Conservation (phyloP, 164 flowering plant species). For the Umbilicus rupestris region DNA sequence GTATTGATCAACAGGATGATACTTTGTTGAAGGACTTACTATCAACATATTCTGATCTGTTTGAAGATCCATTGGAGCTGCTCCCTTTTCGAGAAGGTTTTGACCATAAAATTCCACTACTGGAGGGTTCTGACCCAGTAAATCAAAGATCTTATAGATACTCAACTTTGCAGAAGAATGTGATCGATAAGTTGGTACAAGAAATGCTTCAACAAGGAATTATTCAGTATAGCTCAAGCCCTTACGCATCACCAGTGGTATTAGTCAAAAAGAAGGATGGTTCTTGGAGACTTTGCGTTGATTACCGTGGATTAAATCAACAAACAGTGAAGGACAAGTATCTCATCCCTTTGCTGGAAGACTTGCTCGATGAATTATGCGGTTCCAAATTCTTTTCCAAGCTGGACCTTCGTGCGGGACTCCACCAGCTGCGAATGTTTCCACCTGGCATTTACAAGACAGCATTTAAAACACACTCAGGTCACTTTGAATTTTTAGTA, state of each 20-base stretch:
- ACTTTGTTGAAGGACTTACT: too few relatives aligned
- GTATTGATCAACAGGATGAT: too few relatives aligned
- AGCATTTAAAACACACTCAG: not conserved
- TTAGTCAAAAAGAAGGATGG: slow-evolving; percentile 7
- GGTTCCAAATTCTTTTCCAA: not conserved
- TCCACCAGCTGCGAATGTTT: slow-evolving; percentile 1
- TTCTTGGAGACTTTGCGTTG: not conserved
- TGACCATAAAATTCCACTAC: not conserved
- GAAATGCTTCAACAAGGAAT: not conserved
- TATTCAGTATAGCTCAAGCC: not conserved
- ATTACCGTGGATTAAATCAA: not conserved
- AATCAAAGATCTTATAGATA: not conserved
- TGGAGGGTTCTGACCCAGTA: not conserved
- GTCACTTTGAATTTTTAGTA: too few relatives aligned
- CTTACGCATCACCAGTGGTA: not conserved
- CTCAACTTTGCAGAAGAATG: not conserved
- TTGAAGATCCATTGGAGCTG: not conserved
- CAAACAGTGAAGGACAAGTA: not conserved
- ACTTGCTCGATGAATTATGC: not conserved
- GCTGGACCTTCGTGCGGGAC: slow-evolving; percentile 1
- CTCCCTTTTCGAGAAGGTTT: too few relatives aligned
- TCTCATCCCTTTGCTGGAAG: not conserved
- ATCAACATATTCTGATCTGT: not conserved
- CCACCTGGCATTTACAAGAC: slow-evolving; percentile 8
- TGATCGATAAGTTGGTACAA: not conserved